Conservation (phyloP, 192 early-diverging fungal species). For the Coemansia sp. region DNA sequence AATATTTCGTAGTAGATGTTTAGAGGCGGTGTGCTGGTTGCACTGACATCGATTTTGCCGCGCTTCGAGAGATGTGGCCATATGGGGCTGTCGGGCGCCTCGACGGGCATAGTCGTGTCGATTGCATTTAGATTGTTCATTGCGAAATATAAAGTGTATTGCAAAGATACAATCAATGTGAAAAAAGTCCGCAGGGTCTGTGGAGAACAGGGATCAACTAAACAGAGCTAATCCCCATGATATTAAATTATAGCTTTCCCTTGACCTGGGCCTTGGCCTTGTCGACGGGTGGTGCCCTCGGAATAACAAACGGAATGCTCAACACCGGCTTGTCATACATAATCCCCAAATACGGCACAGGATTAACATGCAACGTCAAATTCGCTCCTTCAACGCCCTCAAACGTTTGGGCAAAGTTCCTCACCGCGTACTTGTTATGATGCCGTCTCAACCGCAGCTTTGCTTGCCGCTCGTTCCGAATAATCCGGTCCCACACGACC, state of each 20-base stretch:
- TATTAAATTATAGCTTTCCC: background rate
- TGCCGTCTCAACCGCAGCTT: conserved; percentile 44
- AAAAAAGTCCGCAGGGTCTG: background rate
- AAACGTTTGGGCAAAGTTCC: conserved; percentile 41
- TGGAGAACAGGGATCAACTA: too few relatives aligned
- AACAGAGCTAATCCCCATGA: too few relatives aligned
- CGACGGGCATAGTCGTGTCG: conserved; percentile 45
- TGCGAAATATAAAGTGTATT: background rate
- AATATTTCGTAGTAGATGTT: conserved; percentile 48
- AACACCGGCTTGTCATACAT: conserved; percentile 47
- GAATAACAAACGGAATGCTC: conserved; percentile 35
- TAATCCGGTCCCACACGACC: conserved; percentile 52
- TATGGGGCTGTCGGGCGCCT: conserved; percentile 42
- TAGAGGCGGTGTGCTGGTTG: background rate
- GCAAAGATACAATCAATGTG: background rate
- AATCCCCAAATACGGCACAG: conserved; percentile 50
- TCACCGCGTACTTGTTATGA: conserved; percentile 51
- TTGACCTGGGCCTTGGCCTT: background rate
- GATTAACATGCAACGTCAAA: conserved; percentile 46
- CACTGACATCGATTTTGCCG: conserved; percentile 25
- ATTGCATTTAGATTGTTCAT: conserved; percentile 31
- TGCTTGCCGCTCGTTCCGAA: conserved; percentile 37
- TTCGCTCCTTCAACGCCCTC: conserved; percentile 39
- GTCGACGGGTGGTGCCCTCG: conserved; percentile 13
- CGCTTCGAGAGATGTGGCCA: conserved; percentile 38